phyloP scores from a whole-genome alignment of 768 basidiomycete genomes.

The Candolleomyces eurysporus region DNA sequence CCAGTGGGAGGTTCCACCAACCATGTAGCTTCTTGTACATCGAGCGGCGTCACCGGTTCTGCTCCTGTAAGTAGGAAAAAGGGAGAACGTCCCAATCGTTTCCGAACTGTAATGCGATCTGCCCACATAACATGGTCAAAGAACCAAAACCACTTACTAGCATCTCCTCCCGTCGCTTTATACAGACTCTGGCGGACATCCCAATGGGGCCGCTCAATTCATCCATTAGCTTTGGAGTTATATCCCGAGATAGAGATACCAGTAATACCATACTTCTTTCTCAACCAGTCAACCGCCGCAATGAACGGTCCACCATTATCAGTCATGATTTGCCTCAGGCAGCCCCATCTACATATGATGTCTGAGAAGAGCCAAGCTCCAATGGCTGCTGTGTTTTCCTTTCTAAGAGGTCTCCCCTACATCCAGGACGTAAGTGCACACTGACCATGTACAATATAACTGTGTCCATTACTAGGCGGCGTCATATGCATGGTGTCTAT shows the following conservation, averaged over 20 bases:
- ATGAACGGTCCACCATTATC: slow-evolving; percentile 30
- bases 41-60: not conserved
- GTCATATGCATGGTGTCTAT: too few relatives aligned
- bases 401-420: slow-evolving; percentile 17
- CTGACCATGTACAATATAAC: too few relatives aligned
- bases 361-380: slow-evolving; percentile 21
- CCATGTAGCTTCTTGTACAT: not conserved
- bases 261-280: slow-evolving; percentile 23
- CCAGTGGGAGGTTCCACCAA: not conserved
- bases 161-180: slow-evolving; percentile 27
- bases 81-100: not conserved
- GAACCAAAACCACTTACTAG: slow-evolving; percentile 26
- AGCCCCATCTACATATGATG: not conserved
- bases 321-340: slow-evolving; percentile 29
- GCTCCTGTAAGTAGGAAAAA: not conserved
- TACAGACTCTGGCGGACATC: slow-evolving; percentile 25
- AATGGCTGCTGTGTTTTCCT: slow-evolving; percentile 14
- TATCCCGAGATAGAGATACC: slow-evolving; percentile 40
- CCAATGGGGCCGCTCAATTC: slow-evolving; percentile 28
- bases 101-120: too few relatives aligned
- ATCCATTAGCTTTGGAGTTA: slow-evolving; percentile 36
- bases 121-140: too few relatives aligned
- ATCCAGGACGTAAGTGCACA: too few relatives aligned
- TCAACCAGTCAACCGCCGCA: slow-evolving; percentile 14
- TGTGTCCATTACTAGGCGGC: too few relatives aligned